Percentiles rank a stretch among this genome's conserved stretches.
phyloP scores from a whole-genome alignment of 169 alveolate species.

The Hepatocystis sp. region DNA sequence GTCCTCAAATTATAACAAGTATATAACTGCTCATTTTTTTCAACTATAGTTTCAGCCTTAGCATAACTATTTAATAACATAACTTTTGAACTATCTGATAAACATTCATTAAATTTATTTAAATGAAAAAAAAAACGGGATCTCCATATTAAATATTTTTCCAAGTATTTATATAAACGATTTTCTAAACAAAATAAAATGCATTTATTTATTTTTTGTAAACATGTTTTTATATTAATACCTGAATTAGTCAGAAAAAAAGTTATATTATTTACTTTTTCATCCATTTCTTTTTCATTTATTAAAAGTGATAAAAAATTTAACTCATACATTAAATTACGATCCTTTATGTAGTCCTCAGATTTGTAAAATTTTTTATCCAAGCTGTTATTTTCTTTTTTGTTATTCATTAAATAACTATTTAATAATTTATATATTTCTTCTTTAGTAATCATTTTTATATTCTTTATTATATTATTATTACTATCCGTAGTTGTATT shows the following conservation, averaged over 20 bases:
- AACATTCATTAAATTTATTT: conserved; percentile 3
- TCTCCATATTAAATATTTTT: conserved; percentile 45
- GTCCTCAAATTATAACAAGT: conserved; percentile 15
- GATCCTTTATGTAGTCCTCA: background rate
- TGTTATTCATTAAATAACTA: background rate
- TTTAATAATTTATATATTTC: background rate
- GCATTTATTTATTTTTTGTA: conserved; percentile 17
- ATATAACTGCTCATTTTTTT: background rate
- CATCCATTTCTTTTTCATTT: conserved; percentile 37
- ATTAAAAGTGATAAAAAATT: conserved; percentile 31
- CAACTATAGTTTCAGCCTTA: background rate
- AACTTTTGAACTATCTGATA: conserved; percentile 47
- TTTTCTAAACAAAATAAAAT: conserved; percentile 18
- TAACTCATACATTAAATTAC: conserved; percentile 4
- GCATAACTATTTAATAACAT: conserved; percentile 22
- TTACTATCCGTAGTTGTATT: background rate
- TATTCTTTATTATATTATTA: background rate
- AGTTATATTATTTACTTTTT: conserved; percentile 1
- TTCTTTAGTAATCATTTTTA: background rate
- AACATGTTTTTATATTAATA: conserved; percentile 3
- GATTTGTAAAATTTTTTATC: background rate
- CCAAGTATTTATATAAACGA: conserved; percentile 36
- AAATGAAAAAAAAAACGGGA: conserved; percentile 52
- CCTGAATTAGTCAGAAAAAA: background rate
- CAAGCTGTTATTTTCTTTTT: background rate